Base-by-base conservation (phyloP, 2,329 filamentous ascomycete genomes). In the Paramyrothecium roridum region DNA sequence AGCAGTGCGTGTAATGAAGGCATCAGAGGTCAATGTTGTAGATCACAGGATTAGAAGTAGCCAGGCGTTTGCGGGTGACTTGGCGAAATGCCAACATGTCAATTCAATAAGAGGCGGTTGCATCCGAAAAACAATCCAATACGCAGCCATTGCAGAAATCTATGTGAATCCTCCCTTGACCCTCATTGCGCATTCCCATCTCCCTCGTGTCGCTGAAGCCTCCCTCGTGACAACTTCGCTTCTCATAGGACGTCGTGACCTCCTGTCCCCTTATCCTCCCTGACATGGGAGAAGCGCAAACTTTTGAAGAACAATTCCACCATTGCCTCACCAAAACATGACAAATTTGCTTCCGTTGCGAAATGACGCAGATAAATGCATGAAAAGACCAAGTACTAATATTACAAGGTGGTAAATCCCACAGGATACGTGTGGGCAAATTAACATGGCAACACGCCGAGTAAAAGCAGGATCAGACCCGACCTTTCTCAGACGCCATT, bases 401-500 rank as follows among this genome's bases (percentile, higher is more conserved):
- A 40, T 53, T 48, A 53, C 45, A 48, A 53, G 37, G 11, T 33
- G 8, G 49, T 40, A 51, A 21, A 16, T 16, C 49, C 23, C 11
- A 34, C 21, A 48, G 16, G 6, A 17, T 17, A 12, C 48, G 22
- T 23, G 48, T n/a, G 40, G 40, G 19, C 16, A 20, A 45, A 45
- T n/a, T 17, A 45, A 45, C 16, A 45, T n/a, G 19, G 40, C 17
- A 45, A 45, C 40, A 7, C 4, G 37, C 13, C 37, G 12, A 6
- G 37, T 13, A 13, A 13, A 6, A 8, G 48, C 48, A n/a, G 7
- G 30, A n/a, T 58, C 52, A 57, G 26, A 10, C 33, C 55, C 40
- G 20, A 17, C 34, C 12, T 33, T 30, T 57, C 53, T 56, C 56
- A 53, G 22, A 62, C 61, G 16, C 72, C 72, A 47, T 74, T 75